Percentiles rank a stretch among this genome's conserved stretches.
Conservation (phyloP, 2,329 filamentous ascomycete species). For the Diaporthe vexans region DNA sequence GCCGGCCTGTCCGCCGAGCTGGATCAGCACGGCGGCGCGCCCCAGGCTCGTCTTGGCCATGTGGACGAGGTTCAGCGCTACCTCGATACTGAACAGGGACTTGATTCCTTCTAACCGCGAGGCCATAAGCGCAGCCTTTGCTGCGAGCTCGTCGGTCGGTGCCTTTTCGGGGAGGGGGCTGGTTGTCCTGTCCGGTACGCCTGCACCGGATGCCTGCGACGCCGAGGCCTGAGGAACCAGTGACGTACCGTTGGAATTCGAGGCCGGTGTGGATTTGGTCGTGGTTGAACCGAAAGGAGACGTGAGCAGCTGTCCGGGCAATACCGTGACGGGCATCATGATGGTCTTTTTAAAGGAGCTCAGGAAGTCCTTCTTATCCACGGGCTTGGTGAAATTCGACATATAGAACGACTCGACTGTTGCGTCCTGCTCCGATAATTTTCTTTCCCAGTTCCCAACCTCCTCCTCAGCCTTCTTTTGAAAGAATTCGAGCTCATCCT, state of each 20-base stretch:
- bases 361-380: conserved; percentile 95
- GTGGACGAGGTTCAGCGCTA: conserved; percentile 91
- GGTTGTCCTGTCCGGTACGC: conserved; percentile 54
- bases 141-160: conserved; percentile 91
- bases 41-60: conserved; percentile 90
- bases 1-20: conserved; percentile 83
- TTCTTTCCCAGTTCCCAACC: conserved; percentile 90
- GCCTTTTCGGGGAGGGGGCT: conserved; percentile 72
- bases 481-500: conserved; percentile 92
- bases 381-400: conserved; percentile 93
- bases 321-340: conserved; percentile 96
- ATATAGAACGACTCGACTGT: conserved; percentile 95
- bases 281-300: conserved; percentile 67
- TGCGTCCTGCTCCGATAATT: conserved; percentile 90
- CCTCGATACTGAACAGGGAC: conserved; percentile 95
- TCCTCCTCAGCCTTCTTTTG: conserved; percentile 80
- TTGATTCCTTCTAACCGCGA: conserved; percentile 94
- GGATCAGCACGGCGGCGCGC: conserved; percentile 85
- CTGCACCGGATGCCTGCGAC: conserved; percentile 63
- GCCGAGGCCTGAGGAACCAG: conserved; percentile 58
- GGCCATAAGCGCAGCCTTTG: conserved; percentile 98
- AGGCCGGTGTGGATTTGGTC: conserved; percentile 51
- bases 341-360: conserved; percentile 98
- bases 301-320: conserved; percentile 75
- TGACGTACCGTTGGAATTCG: conserved; percentile 48